Conservation (phyloP, 2,329 filamentous ascomycete genomes). For the Falciphora oryzae region DNA sequence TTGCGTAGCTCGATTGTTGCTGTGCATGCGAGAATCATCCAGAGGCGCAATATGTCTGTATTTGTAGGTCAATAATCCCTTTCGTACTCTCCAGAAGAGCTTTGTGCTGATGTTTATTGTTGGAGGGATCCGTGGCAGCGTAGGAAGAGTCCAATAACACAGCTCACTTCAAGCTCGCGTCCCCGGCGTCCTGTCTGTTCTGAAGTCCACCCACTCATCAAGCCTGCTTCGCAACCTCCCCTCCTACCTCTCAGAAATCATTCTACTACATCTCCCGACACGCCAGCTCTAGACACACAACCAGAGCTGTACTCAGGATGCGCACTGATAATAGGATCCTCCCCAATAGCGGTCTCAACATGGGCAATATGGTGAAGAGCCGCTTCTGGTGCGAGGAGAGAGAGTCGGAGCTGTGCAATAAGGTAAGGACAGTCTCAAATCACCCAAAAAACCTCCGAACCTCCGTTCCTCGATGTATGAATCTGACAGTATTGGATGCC, state of each 20-base stretch:
- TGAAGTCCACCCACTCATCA: background rate
- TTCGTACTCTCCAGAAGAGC: no score
- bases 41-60: background rate
- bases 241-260: no score
- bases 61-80: no score
- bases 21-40: background rate
- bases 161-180: background rate
- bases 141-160: background rate
- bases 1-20: background rate
- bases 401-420: no score
- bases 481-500: no score
- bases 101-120: no score
- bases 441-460: no score
- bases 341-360: background rate
- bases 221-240: no score
- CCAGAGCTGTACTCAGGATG: no score
- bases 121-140: no score
- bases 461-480: no score
- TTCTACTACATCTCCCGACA: rapidly evolving
- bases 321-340: background rate
- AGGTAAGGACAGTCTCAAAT: background rate
- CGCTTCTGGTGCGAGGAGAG: background rate
- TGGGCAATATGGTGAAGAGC: background rate
- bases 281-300: no score
- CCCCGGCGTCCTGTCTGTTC: background rate